Base-by-base conservation (phyloP, 2,329 filamentous ascomycete species). In the Stachybotrys chartarum region DNA sequence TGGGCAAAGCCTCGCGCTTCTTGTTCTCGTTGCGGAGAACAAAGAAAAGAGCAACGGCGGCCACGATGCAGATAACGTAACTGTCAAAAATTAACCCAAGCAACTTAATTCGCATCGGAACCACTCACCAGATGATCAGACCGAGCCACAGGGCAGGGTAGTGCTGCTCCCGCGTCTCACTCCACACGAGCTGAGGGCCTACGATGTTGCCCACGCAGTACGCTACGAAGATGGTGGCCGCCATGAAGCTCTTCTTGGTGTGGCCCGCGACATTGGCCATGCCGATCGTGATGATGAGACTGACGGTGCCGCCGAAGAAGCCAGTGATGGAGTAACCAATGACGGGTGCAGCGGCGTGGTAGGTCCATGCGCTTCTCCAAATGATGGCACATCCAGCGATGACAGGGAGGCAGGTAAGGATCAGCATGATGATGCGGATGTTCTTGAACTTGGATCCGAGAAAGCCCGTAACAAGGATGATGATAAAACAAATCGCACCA, bases 191-290 rank as follows among this genome's bases (percentile, higher is more conserved):
- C 69, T 88, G 86, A 4, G 88, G 88, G 0, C 87, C 87, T 30
- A 91, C 83, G 52, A 91, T 91, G 61, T 91, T 91, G 1, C 87
- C 79, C 3, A 91, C 83, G 55, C 86, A 88, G 64, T 91, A 91
- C 0, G 85, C 86, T 0, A 89, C 85, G 59, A 91, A 91, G 1
- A 89, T 86, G 0, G 84, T 84, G 0, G 85, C 84, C 0, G 87
- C 85, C 78, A 88, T 90, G 63, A 87, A 85, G 59, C 84, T 87
- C 75, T 91, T 91, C 73, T 91, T 91, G 0, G 87, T 91, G 30
- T 87, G 81, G 0, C 88, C 88, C 0, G 87, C 87, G 0, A 91
- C 86, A 60, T 91, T 91, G 11, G 82, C 81, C 76, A 79, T 78
- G 39, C 76, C 76, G 6, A 81, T 58, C 0, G 76, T 76, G 59